A percentile compares a stretch with the other conserved stretches of the same genome.
These are phyloP conservation scores for Pichia sp. DNA, from an alignment of 1,139 yeast species.

Conservation along the genomic window DNA sequence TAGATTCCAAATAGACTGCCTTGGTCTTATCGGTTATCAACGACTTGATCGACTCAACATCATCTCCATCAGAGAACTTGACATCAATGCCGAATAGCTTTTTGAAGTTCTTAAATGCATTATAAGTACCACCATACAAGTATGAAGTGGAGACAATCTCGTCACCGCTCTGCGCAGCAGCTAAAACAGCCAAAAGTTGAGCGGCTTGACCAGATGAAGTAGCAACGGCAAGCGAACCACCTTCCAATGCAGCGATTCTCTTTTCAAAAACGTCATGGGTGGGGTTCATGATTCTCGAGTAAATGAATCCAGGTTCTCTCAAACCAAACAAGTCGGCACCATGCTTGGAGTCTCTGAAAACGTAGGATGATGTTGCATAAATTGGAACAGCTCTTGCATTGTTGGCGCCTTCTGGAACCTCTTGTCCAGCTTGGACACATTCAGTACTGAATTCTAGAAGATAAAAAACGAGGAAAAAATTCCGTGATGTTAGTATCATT, in stretches of 20 bases:
- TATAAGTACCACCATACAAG: slow-evolving; percentile 94
- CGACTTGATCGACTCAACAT: slow-evolving; percentile 64
- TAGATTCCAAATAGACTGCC: slow-evolving; percentile 84
- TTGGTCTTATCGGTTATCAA: slow-evolving; percentile 80
- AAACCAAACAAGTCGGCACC: slow-evolving; percentile 89
- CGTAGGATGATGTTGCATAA: slow-evolving; percentile 82
- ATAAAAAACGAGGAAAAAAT: background rate
- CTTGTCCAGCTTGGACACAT: slow-evolving; percentile 93
- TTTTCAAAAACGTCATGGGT: slow-evolving; percentile 87
- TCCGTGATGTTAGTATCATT: slow-evolving; percentile 27
- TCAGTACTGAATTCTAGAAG: slow-evolving; percentile 43
- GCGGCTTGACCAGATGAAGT: slow-evolving; percentile 95
- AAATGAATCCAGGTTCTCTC: slow-evolving; percentile 76
- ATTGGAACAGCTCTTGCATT: slow-evolving; percentile 89
- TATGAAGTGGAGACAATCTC: slow-evolving; percentile 84
- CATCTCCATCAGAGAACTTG: slow-evolving; percentile 72
- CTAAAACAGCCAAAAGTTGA: slow-evolving; percentile 77
- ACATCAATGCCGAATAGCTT: slow-evolving; percentile 75
- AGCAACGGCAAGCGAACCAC: slow-evolving; percentile 89
- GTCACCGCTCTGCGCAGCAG: slow-evolving; percentile 84
- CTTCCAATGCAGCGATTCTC: slow-evolving; percentile 88
- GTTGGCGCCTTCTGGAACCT: slow-evolving; percentile 50
- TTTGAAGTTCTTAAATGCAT: slow-evolving; percentile 89
- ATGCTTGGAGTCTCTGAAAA: slow-evolving; percentile 80
- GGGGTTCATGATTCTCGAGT: slow-evolving; percentile 90